Evolutionary conservation across 2,329 filamentous ascomycete species (phyloP), one percentile per base, ranked within the genome.

Genomic region (Cytospora leucostoma): DNA sequence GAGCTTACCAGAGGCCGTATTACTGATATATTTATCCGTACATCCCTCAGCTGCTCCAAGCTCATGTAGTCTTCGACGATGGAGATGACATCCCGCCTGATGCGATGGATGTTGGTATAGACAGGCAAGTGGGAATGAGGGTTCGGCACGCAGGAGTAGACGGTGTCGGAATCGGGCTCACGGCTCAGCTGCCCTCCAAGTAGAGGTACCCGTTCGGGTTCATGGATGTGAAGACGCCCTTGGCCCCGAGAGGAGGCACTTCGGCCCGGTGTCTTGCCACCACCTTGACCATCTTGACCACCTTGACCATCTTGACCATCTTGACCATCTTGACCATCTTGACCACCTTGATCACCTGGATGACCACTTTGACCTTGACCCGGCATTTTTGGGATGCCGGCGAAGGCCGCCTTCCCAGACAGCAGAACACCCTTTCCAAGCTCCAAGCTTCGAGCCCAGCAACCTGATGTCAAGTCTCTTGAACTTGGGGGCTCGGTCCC

Each of bases 11-110:
- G 77, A 1, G 92, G 92, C 63, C 92, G 85, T 21, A 95, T 88
- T 52, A 95, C 88, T 1, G 89, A 83, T 57, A 91, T 84, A 72
- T 95, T 95, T 80, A 95, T 92, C 64, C 91, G 85, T 61, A 92
- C 88, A 73, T 92, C 90, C 70, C 88, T 85, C 67, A 96, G 79
- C 78, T 95, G 91, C 69, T 93, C 89, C 62, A 90, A 79, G 62
- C 86, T 91, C 71, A 86, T 74, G 69, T 84, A 83, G 72, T 84
- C 82, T 76, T 88, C 86, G 56, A 88, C 85, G 35, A 87, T 85
- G 62, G 82, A 83, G 66, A 82, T 78, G 63, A 89, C 84, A 73
- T 89, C 86, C 72, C 84, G 82, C 40, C 85, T 82, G 72, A 89
- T 87, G 65, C 88, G 82, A 74, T 93, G 90, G 70, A 93, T 92